Conservation (phyloP, 2,329 filamentous ascomycete genomes). For the Coleophoma crateriformis region DNA sequence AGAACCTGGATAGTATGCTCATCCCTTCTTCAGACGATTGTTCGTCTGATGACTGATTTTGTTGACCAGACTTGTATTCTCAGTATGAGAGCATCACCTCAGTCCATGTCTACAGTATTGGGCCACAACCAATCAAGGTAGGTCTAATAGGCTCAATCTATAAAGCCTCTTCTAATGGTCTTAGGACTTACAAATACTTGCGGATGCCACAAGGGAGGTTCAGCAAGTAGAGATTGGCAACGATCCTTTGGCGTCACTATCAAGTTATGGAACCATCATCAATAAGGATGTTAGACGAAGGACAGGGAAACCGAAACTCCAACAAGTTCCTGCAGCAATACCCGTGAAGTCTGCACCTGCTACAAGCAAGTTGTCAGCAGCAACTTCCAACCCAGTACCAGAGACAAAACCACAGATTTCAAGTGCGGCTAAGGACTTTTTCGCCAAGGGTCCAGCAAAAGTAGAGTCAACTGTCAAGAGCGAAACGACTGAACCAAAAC, state of each 20-base stretch:
- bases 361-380: slow-evolving; percentile 9
- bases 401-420: slow-evolving; percentile 18
- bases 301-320: slow-evolving; percentile 20
- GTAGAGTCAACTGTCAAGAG: slow-evolving; percentile 13
- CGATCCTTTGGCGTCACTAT: slow-evolving; percentile 52
- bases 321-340: slow-evolving; percentile 27
- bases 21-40: neutral
- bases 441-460: slow-evolving; percentile 28
- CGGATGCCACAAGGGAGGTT: slow-evolving; percentile 63
- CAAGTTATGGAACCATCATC: slow-evolving; percentile 66
- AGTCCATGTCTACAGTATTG: slow-evolving; percentile 84
- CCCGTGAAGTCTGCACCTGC: slow-evolving; percentile 27
- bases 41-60: neutral
- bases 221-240: slow-evolving; percentile 48
- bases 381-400: neutral
- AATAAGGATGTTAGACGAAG: slow-evolving; percentile 61
- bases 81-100: slow-evolving; percentile 69
- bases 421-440: slow-evolving; percentile 28
- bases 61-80: slow-evolving; percentile 51
- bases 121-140: slow-evolving; percentile 63
- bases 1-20: slow-evolving; percentile 59
- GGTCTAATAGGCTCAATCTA: slow-evolving; percentile 1
- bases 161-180: neutral
- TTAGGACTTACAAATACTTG: slow-evolving; percentile 61
- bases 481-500: slow-evolving; percentile 14